A percentile compares a stretch with the other conserved stretches of the same genome.
These are phyloP conservation scores for Thelonectria discophora DNA, from an alignment of 2,329 filamentous ascomycete genomes.

Conservation along the genomic window DNA sequence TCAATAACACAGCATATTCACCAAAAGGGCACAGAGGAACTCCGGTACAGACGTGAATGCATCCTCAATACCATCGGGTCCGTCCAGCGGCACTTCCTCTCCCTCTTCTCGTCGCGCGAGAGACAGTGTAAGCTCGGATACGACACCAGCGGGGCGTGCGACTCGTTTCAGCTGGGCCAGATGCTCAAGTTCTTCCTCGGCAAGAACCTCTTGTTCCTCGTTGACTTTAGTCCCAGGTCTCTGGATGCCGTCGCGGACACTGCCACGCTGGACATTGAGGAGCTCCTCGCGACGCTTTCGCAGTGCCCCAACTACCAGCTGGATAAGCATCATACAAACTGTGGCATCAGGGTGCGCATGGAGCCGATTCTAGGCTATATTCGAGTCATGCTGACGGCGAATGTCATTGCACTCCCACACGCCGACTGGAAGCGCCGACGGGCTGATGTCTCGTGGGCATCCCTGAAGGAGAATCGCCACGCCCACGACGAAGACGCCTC, in stretches of 20 bases:
- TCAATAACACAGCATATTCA: constrained; percentile 21
- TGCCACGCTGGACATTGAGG: constrained; percentile 68
- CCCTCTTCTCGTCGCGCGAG: constrained; percentile 72
- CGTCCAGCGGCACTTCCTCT: constrained; percentile 72
- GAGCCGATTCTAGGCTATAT: constrained; percentile 73
- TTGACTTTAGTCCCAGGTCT: constrained; percentile 62
- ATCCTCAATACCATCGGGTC: constrained; percentile 76
- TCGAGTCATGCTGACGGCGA: constrained; percentile 62
- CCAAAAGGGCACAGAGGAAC: constrained; percentile 60
- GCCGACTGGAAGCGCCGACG: constrained; percentile 57
- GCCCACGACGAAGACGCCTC: constrained; percentile 27
- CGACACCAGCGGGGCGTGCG: constrained; percentile 75
- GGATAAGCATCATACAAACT: constrained; percentile 77
- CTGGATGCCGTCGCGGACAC: constrained; percentile 56
- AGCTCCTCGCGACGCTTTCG: constrained; percentile 67
- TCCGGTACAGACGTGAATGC: constrained; percentile 71
- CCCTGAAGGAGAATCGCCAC: constrained; percentile 28
- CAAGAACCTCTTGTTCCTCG: constrained; percentile 67
- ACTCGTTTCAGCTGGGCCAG: constrained; percentile 81
- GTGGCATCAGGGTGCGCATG: constrained; percentile 72
- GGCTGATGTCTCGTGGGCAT: constrained; percentile 53
- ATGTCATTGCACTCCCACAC: constrained; percentile 54
- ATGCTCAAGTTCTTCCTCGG: constrained; percentile 75
- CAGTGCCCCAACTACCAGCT: constrained; percentile 78
- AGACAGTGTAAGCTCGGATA: constrained; percentile 78